phyloP scores from a whole-genome alignment of 805 yeast genomes.

The Barnettozyma sucrosica region DNA sequence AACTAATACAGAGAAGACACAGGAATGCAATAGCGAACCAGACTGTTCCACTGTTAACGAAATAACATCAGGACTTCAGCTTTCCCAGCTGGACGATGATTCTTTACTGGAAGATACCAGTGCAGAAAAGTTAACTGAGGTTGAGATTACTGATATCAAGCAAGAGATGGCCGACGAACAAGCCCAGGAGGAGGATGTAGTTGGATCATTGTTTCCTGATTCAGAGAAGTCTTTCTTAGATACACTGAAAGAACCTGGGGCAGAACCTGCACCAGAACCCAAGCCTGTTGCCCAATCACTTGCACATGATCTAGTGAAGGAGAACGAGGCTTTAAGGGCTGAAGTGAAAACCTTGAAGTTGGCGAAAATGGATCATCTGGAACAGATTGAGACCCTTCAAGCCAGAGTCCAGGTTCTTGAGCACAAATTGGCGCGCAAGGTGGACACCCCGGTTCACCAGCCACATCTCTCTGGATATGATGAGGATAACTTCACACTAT shows the following conservation, averaged over 20 bases:
- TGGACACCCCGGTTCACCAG: conserved; percentile 21
- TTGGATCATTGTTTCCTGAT: conserved; percentile 15
- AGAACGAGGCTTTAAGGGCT: conserved; percentile 30
- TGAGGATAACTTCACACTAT: conserved; percentile 17
- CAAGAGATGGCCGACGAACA: background rate
- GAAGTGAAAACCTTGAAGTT: conserved; percentile 34
- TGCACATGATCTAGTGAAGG: conserved; percentile 20
- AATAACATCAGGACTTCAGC: background rate
- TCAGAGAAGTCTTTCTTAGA: conserved; percentile 26
- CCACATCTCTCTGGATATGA: conserved; percentile 19
- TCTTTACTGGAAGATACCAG: background rate
- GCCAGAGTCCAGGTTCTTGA: conserved; percentile 24
- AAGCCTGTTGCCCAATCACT: conserved; percentile 25
- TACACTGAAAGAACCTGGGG: conserved; percentile 15
- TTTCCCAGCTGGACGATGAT: conserved; percentile 5
- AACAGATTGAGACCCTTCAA: conserved; percentile 29
- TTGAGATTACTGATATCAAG: background rate
- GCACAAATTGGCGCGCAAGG: conserved; percentile 17
- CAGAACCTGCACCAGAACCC: conserved; percentile 29
- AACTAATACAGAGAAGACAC: too few relatives aligned
- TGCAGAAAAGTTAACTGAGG: background rate
- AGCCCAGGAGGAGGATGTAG: conserved; percentile 3
- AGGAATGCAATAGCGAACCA: background rate
- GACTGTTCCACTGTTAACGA: background rate
- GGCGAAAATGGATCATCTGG: conserved; percentile 31